Percentiles rank a stretch among this genome's conserved stretches.
These are phyloP conservation scores for Ulmus americana DNA, from an alignment of 331 rosid genomes.

Conservation along the genomic window DNA sequence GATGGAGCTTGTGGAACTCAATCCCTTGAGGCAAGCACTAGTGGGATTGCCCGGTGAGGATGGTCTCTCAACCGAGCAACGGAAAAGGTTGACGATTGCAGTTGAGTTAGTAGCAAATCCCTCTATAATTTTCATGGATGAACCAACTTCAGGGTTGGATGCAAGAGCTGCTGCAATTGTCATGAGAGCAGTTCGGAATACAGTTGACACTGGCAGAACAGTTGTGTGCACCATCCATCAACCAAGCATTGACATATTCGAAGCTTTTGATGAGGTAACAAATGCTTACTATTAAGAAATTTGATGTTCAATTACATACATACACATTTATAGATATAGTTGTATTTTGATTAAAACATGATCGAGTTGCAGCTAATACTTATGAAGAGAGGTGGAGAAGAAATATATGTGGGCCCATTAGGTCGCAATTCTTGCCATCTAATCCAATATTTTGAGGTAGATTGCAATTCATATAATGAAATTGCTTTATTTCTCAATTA, in stretches of 20 bases:
- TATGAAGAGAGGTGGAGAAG: constrained; percentile 59
- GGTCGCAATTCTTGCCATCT: constrained; percentile 50
- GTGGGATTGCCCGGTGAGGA: constrained; percentile 54
- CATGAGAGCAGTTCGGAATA: too few relatives aligned
- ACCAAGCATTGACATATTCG: constrained; percentile 16
- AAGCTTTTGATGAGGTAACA: constrained; percentile 27
- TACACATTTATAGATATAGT: neutral
- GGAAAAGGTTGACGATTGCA: constrained; percentile 42
- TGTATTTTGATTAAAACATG: neutral
- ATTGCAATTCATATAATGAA: neutral
- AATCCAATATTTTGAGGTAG: constrained; percentile 52
- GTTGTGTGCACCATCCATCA: too few relatives aligned
- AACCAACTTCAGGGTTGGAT: too few relatives aligned
- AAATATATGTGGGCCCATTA: constrained; percentile 53
- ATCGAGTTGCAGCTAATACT: constrained; percentile 47
- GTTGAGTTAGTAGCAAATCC: constrained; percentile 33
- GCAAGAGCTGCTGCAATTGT: too few relatives aligned
- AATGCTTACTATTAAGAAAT: neutral
- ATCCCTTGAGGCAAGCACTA: constrained; percentile 39
- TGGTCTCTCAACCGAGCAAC: constrained; percentile 61
- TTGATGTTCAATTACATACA: neutral
- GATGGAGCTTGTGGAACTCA: constrained; percentile 34
- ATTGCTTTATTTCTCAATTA: too few relatives aligned
- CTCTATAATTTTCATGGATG: too few relatives aligned
- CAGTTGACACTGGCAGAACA: too few relatives aligned